Base-by-base conservation (phyloP, 805 yeast genomes). In the Lachancea thermotolerans region DNA sequence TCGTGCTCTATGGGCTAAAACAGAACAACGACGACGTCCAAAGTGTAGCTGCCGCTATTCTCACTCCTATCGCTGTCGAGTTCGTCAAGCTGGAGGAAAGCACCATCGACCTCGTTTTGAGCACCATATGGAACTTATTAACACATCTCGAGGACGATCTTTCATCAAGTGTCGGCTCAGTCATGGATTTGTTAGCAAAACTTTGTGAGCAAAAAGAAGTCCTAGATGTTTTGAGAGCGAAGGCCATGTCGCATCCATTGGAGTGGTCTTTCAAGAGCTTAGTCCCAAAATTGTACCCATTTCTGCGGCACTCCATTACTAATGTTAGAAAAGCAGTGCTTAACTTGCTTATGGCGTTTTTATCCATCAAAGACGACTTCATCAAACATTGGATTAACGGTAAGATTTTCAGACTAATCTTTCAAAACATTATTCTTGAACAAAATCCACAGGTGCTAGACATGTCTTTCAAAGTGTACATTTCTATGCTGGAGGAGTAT, bases 161-260 rank as follows among this genome's bases (percentile, higher is more conserved):
- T 40, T 85, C 95, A 10, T 95, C 98, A 0, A 84, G 96, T 3
- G 88, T 93, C 37, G 97, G 98, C 32, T 85, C 95, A 2, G 93
- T 93, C 1, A 90, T 93, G 96, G 96, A 93, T 64, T 68, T 93
- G 17, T 71, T 93, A 44, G 90, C 96, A 2, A 86, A 84, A 54
- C 70, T 93, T 41, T 93, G 97, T 61, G 77, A 89, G 6, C 90
- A 83, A 63, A 75, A 79, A 2, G 81, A 81, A 57, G 96, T 90
- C 5, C 68, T 90, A 34, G 81, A 79, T 10, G 74, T 81, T 21
- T 77, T 93, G 72, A 83, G 81, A 54, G 67, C 70, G 17, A 77
- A 78, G 49, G 85, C 93, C 2, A 49, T 58, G 1, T 65, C 67
- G 11, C 72, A 76, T 49, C 68, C 74, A 5, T 50, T 62, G 33